phyloP scores from a whole-genome alignment of 345 rosid genomes.

The thale cress (Arabidopsis thaliana) region DNA sequence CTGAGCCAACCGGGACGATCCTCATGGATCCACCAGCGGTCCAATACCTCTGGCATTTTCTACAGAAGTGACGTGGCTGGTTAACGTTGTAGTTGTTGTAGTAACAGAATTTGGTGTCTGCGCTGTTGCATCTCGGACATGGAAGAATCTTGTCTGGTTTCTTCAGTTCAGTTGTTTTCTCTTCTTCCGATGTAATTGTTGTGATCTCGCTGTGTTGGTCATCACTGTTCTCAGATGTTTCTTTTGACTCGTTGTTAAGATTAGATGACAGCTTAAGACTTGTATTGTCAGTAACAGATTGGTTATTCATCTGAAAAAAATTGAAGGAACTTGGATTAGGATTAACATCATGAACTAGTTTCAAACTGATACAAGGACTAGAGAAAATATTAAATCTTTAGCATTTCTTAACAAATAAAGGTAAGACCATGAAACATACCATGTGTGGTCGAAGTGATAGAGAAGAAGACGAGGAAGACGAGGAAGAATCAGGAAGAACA shows the following conservation, averaged over 20 bases:
- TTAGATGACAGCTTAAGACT: slow-evolving; percentile 34
- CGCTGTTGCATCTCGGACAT: slow-evolving; percentile 84
- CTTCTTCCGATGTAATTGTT: slow-evolving; percentile 46
- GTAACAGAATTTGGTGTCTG: slow-evolving; percentile 86
- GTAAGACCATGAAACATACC: slow-evolving; percentile 35
- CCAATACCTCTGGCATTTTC: slow-evolving; percentile 89
- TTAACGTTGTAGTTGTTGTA: slow-evolving; percentile 81
- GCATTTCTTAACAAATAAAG: background rate
- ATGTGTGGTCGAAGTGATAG: slow-evolving; percentile 21
- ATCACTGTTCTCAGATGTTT: slow-evolving; percentile 46
- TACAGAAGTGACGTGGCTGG: slow-evolving; percentile 91
- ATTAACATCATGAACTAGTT: slow-evolving; percentile 16
- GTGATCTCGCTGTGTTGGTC: slow-evolving; percentile 55
- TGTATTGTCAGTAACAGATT: slow-evolving; percentile 17
- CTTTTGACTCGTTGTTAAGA: slow-evolving; percentile 43
- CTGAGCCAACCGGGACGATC: slow-evolving; percentile 81
- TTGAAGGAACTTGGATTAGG: slow-evolving; percentile 15
- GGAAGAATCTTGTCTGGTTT: slow-evolving; percentile 75
- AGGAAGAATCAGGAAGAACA: slow-evolving; percentile 15
- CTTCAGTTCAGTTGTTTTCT: slow-evolving; percentile 48
- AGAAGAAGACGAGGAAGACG: slow-evolving; percentile 32
- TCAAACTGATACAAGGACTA: background rate
- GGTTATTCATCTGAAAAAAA: slow-evolving; percentile 26
- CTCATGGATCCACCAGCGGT: slow-evolving; percentile 91
- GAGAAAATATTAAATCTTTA: background rate